Evolutionary conservation across 2,329 filamentous ascomycete species (phyloP).

Genomic region (Botrytis fabae): DNA sequence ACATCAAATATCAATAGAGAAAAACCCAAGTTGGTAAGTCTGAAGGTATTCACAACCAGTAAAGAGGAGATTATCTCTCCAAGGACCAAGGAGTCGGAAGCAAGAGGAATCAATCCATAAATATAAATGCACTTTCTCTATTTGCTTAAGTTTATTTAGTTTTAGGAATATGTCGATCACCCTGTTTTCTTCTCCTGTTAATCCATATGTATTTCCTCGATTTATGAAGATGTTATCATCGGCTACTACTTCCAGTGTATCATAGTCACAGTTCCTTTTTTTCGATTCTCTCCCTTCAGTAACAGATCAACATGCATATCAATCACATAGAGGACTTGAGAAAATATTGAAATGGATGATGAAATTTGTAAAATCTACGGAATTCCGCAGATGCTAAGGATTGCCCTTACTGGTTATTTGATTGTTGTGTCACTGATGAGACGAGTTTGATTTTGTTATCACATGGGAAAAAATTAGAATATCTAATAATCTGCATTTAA

Average conservation of each 20-base stretch:
- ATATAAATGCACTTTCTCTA: neutral
- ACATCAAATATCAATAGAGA: too few relatives aligned
- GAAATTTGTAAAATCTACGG: too few relatives aligned
- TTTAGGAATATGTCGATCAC: neutral
- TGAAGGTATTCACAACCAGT: neutral
- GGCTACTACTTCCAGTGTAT: neutral
- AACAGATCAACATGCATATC: too few relatives aligned
- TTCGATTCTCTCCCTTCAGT: neutral
- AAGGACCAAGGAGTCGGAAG: neutral
- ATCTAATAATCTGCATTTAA: neutral
- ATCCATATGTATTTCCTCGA: neutral
- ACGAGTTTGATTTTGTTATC: neutral
- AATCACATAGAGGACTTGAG: neutral
- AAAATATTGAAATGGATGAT: too few relatives aligned
- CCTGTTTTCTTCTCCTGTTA: fast-evolving
- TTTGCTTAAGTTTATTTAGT: neutral
- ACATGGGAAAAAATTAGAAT: neutral
- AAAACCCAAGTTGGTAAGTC: too few relatives aligned
- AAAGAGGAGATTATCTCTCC: neutral
- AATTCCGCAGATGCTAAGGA: neutral
- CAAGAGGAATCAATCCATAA: too few relatives aligned
- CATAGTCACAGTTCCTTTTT: neutral
- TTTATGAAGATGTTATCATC: neutral
- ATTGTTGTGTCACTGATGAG: fast-evolving
- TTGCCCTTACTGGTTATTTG: neutral